Base-by-base conservation (phyloP, 345 rosid species). In the Eucalyptus regnans region DNA sequence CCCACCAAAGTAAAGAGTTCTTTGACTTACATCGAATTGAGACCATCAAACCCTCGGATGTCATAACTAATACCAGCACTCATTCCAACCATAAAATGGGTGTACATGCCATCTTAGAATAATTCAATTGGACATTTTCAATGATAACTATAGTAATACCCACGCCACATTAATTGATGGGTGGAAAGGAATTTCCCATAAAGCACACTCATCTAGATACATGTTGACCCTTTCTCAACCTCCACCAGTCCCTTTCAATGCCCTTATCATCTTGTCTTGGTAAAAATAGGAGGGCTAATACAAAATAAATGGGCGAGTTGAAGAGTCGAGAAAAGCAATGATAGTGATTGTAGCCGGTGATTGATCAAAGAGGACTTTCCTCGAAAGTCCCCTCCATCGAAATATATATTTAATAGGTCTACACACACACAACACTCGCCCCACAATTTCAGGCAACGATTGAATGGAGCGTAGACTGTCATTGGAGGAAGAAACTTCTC, bases 341-440 rank as follows among this genome's bases (percentile, higher is more conserved):
- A 90, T 83, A 88, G 71, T 33, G 87, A 86, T 86, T 51, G 46
- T 86, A 86, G 87, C 46, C 56, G 44, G 87, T 76, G 83, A 76
- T 76, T 76, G 83, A 76, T 76, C 48, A 76, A 76, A 25, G 44
- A 46, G 89, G 90, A 93, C 90, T 92, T 93, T 92, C 91, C 89
- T 22, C 92, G 96, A 94, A 94, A 90, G 93, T 91, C 91, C 92
- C 87, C 85, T 54, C 86, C 86, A 80, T 76, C 76, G 46, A 44
- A 52, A 56, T 68, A 27, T 68, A 27, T 51, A 22, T 88, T 88
- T 29, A 37, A 37, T 9, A 51, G 58, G 89, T 62, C 89, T 76
- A 56, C 48, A 23, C 83, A 9, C 83, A 6, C 48, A 76, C 83
- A 76, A 41, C 87, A 81, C 89, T 76, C 48, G 29, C 86, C 50